Evolutionary conservation across 495 filamentous ascomycete genomes (phyloP).

Genomic region (Aspergillus ellipticus): DNA sequence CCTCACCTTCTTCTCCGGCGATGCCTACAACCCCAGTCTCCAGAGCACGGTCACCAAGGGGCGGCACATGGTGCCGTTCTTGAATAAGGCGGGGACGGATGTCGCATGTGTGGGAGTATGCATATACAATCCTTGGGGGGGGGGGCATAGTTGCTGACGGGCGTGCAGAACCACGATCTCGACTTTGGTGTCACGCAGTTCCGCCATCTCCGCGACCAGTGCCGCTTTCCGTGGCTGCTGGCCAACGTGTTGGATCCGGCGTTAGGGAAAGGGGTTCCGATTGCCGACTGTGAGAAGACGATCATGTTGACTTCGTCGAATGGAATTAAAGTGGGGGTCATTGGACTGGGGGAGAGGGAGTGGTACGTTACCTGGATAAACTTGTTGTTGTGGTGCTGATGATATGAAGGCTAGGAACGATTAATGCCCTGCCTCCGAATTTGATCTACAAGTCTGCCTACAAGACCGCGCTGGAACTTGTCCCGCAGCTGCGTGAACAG

Average conservation of each 20-base stretch:
- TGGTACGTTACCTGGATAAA: no score
- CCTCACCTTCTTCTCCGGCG: slow-evolving; percentile 83
- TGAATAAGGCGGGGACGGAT: slow-evolving; percentile 72
- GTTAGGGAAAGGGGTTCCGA: slow-evolving; percentile 61
- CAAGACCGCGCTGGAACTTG: slow-evolving; percentile 64
- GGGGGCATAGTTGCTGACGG: not conserved
- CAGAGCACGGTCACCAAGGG: slow-evolving; percentile 87
- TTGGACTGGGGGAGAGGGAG: slow-evolving; percentile 76
- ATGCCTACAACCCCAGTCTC: slow-evolving; percentile 86
- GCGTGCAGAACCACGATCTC: slow-evolving; percentile 75
- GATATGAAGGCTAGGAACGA: slow-evolving; percentile 68
- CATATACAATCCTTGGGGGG: slow-evolving; percentile 16
- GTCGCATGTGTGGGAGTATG: slow-evolving; percentile 76
- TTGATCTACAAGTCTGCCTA: slow-evolving; percentile 76
- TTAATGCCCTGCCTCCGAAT: slow-evolving; percentile 77
- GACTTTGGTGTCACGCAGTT: slow-evolving; percentile 88
- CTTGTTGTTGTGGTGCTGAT: no score
- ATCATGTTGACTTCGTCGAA: slow-evolving; percentile 73
- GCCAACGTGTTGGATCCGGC: slow-evolving; percentile 82
- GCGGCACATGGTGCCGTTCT: slow-evolving; percentile 81
- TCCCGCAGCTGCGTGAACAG: slow-evolving; percentile 64
- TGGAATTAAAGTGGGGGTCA: slow-evolving; percentile 79
- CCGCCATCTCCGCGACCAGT: slow-evolving; percentile 65
- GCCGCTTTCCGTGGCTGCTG: slow-evolving; percentile 84
- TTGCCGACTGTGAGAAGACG: slow-evolving; percentile 66